phyloP scores from a whole-genome alignment of 179 eudicot species.

The Silene coronaria region DNA sequence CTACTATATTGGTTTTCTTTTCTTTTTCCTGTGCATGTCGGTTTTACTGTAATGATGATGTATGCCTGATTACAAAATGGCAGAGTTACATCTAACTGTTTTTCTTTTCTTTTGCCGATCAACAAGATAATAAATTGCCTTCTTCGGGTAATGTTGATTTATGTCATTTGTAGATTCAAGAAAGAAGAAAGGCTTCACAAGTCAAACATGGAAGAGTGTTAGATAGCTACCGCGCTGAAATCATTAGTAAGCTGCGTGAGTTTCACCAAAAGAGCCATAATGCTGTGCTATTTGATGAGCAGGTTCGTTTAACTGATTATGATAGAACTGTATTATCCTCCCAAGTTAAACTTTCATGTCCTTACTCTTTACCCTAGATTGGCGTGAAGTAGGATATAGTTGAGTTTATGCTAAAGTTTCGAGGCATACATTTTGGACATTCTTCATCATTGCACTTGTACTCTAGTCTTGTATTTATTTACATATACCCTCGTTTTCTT shows the following conservation, averaged over 20 bases:
- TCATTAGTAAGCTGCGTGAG: constrained; percentile 55
- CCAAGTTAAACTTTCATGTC: constrained; percentile 1
- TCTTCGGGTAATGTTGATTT: constrained; percentile 7
- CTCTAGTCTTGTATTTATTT: too few species aligned
- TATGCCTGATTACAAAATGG: neutral
- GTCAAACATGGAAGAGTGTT: constrained; percentile 36
- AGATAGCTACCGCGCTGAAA: constrained; percentile 35
- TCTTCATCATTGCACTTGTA: too few species aligned
- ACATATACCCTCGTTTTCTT: too few species aligned
- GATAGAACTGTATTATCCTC: constrained; percentile 1
- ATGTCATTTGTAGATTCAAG: constrained; percentile 30
- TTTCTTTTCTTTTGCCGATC: neutral
- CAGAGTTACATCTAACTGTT: neutral
- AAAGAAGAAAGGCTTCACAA: constrained; percentile 32
- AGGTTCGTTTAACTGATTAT: constrained; percentile 37
- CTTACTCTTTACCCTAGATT: neutral
- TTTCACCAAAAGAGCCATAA: constrained; percentile 47
- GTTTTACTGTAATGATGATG: neutral
- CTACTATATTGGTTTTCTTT: neutral
- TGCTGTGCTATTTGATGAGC: constrained; percentile 56
- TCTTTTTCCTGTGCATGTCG: neutral
- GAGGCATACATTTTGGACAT: neutral
- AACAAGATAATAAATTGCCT: neutral
- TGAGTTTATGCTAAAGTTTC: neutral
- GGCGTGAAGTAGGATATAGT: neutral